Evolutionary conservation across 148 eudicot genomes (phyloP), one percentile per base, ranked within the genome.

Genomic region (Fagopyrum homotropicum): DNA sequence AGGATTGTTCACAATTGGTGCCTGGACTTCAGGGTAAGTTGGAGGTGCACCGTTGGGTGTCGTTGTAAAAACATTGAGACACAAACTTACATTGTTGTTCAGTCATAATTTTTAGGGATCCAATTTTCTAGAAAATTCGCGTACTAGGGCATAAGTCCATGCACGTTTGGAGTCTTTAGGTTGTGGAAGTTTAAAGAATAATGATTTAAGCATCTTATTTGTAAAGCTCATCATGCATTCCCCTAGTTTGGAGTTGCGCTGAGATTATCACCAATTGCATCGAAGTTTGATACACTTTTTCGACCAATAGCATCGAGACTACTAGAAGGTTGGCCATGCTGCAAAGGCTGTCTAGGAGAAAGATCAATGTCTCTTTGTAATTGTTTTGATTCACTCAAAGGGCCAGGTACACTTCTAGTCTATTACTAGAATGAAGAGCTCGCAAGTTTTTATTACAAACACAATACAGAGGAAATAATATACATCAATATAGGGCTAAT

Each of bases 1-100:
- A 75, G 99, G 97, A 84, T 95, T 90, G 77, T 88, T 95, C 75
- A 95, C 90, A 75, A 95, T 86, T 14, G 98, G 99, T 51, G 97
- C 99, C 80, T 92, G 99, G 61, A 80, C 89, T 89, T 95, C 98
- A 61, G 99, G 99, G 84, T 89, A 95, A 87, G 97, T 95, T 43
- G 87, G 51, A 78, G 97, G 98, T 76, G 97, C 48, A 69, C 88
- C 44, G 92, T 85, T 77, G 93, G 98, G 84, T 95, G 91, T 75
- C 89, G 90, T 98, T 95, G 88, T 70, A 78, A 44, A 75, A 79
- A 81, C 40, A 51, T 60, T 59, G 9, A 66, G 73, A 56, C 0
- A 44, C 29, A 57, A 26, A 22, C 10, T 9, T 48, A 7, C 8
- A 12, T 9, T 12, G 10, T 48, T 2, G 12, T 48, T 48, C 51